phyloP scores from a whole-genome alignment of 768 basidiomycete species.

The Suillus spraguei region DNA sequence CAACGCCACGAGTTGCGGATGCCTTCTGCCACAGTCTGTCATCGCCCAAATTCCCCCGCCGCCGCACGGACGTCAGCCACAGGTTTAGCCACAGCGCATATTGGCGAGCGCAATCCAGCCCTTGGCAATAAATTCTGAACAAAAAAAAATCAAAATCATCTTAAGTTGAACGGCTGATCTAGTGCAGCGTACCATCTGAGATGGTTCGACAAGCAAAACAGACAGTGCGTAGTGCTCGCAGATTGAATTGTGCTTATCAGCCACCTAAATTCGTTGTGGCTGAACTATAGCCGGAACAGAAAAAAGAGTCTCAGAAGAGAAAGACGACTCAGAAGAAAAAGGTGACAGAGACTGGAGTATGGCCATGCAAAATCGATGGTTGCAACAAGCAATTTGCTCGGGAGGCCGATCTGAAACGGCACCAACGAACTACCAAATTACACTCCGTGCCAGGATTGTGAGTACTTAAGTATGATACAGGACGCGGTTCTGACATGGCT shows the following conservation, averaged over 20 bases:
- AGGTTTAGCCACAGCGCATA: conserved; percentile 23
- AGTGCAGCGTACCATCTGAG: conserved; percentile 17
- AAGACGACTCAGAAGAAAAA: conserved; percentile 48
- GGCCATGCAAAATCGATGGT: conserved; percentile 82
- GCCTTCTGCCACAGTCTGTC: conserved; percentile 16
- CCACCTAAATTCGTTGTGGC: conserved; percentile 20
- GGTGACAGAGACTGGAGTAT: conserved; percentile 51
- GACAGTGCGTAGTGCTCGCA: conserved; percentile 33
- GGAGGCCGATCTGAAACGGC: conserved; percentile 81
- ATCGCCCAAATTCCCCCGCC: conserved; percentile 15
- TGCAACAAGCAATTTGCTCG: conserved; percentile 83
- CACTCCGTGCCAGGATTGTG: conserved; percentile 79
- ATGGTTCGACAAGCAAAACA: conserved; percentile 37
- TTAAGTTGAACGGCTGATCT: conserved; percentile 10
- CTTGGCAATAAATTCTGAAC: conserved; percentile 16
- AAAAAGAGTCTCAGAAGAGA: conserved; percentile 45
- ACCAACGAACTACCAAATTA: conserved; percentile 77
- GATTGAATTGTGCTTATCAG: conserved; percentile 21
- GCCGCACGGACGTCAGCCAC: conserved; percentile 21
- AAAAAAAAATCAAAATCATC: conserved; percentile 6
- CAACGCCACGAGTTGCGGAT: conserved; percentile 3
- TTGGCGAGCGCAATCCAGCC: conserved; percentile 19
- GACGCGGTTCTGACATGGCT: conserved; percentile 17
- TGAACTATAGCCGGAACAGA: conserved; percentile 39
- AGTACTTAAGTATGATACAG: conserved; percentile 28